Evolutionary conservation across 192 early-diverging fungal species (phyloP), one percentile per base, ranked within the genome.

Genomic region (Mortierella alpina): DNA sequence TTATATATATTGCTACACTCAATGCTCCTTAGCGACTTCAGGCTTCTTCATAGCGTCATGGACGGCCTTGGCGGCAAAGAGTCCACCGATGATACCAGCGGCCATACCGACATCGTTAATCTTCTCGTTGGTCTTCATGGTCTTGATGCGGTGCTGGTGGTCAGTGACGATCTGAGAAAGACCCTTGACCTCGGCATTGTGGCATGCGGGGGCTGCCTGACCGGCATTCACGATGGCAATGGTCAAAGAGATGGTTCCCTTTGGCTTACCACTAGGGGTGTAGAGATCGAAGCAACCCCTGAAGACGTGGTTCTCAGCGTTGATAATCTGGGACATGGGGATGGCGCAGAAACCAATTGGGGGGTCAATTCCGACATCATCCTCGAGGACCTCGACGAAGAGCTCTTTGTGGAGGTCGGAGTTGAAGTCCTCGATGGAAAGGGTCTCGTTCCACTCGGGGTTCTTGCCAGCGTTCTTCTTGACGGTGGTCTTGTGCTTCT

Each of bases 321-420:
- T 42, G 48, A 77, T 49, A 42, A 82, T 68, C 54, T 86, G 82
- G 39, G 66, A 68, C 58, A 86, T 73, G 42, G 82, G 78, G 23
- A 86, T 86, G 41, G 82, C 70, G 40, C 71, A 60, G 61, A 84
- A 86, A 60, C 70, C 85, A 20, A 86, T 86, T 20, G 80, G 62
- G 42, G 64, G 78, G 56, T 74, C 66, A 18, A 46, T 51, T 4
- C 45, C 55, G 4, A 49, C 41, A 23, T 86, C 85, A 39, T 77
- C 63, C 14, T 86, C 83, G 50, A 84, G 44, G 45, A 86, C 64
- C 57, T 84, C 79, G 57, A 86, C 50, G 55, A 63, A 86, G 18
- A 86, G 70, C 15, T 75, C 54, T 3, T 67, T 15, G 48, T 86
- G 64, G 48, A 77, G 63, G 9, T 57, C n/a, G 41, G 83, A 69